These are phyloP conservation scores for Suhomyces canberraensis DNA, from an alignment of 805 yeast genomes.

Conservation along the genomic window DNA sequence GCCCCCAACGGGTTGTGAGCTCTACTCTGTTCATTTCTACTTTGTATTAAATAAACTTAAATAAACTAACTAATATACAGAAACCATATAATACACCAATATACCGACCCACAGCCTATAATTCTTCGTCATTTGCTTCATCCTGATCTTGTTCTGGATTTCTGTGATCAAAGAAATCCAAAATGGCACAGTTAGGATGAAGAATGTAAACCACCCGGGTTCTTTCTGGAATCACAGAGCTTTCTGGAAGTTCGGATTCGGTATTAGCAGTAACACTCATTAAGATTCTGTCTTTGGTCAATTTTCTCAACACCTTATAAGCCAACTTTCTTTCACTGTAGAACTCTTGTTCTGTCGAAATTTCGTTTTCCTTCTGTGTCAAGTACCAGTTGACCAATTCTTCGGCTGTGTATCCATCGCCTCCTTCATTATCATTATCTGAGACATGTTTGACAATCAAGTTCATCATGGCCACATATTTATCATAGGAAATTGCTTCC, in stretches of 20 bases:
- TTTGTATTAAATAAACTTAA: background rate
- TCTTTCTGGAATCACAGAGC: slow-evolving; percentile 17
- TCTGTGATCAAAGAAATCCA: slow-evolving; percentile 56
- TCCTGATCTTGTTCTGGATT: slow-evolving; percentile 1
- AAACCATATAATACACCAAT: background rate
- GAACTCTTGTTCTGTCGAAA: slow-evolving; percentile 67
- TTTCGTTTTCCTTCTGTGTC: slow-evolving; percentile 64
- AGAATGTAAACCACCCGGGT: slow-evolving; percentile 37
- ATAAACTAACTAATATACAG: background rate
- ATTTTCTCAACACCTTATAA: slow-evolving; percentile 73
- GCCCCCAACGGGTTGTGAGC: too few relatives aligned
- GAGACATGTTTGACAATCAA: slow-evolving; percentile 62
- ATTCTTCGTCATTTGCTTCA: slow-evolving; percentile 2
- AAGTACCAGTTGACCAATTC: slow-evolving; percentile 81
- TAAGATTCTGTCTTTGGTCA: slow-evolving; percentile 80
- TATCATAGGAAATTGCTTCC: slow-evolving; percentile 69
- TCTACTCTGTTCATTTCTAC: background rate
- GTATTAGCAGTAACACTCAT: slow-evolving; percentile 47
- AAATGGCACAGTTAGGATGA: slow-evolving; percentile 83
- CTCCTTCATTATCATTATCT: slow-evolving; percentile 48
- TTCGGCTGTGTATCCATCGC: slow-evolving; percentile 63
- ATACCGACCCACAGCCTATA: background rate
- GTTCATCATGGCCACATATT: slow-evolving; percentile 81
- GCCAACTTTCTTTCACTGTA: slow-evolving; percentile 69
- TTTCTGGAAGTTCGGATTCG: slow-evolving; percentile 21